Conservation (phyloP, 257 asterid genomes). For the Coffea canephora region DNA sequence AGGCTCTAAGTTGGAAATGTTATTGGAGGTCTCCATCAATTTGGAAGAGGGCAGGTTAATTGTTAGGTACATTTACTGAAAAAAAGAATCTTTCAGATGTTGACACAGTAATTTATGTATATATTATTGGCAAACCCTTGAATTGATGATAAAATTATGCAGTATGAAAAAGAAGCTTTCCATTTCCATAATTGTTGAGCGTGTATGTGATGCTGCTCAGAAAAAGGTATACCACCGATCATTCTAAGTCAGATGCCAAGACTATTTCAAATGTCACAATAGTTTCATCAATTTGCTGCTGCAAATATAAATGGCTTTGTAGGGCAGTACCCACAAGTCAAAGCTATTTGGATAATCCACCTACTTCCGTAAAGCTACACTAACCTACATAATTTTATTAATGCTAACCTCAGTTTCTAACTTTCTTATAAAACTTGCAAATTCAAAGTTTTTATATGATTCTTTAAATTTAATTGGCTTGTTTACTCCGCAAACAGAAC, state of each 20-base stretch:
- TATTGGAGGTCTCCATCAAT: conserved; percentile 39
- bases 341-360: conserved; percentile 3
- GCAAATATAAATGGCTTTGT: background rate
- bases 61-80: conserved; percentile 43
- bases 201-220: background rate
- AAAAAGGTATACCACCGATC: conserved; percentile 8
- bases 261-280: conserved; percentile 41
- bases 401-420: too few species aligned
- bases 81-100: conserved; percentile 44
- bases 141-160: background rate
- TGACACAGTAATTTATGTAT: conserved; percentile 22
- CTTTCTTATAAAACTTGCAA: too few species aligned
- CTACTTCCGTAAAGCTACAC: background rate
- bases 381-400: background rate
- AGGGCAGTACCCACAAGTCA: conserved; percentile 2
- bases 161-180: conserved; percentile 26
- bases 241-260: conserved; percentile 29
- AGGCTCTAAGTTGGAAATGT: background rate
- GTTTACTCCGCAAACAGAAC: too few species aligned
- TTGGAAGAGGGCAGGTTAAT: conserved; percentile 50
- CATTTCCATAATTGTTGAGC: conserved; percentile 9
- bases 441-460: too few species aligned
- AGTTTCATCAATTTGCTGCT: background rate
- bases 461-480: too few species aligned
- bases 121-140: conserved; percentile 4